Conservation (phyloP, 2,329 filamentous ascomycete genomes). For the Pseudogymnoascus sp. region DNA sequence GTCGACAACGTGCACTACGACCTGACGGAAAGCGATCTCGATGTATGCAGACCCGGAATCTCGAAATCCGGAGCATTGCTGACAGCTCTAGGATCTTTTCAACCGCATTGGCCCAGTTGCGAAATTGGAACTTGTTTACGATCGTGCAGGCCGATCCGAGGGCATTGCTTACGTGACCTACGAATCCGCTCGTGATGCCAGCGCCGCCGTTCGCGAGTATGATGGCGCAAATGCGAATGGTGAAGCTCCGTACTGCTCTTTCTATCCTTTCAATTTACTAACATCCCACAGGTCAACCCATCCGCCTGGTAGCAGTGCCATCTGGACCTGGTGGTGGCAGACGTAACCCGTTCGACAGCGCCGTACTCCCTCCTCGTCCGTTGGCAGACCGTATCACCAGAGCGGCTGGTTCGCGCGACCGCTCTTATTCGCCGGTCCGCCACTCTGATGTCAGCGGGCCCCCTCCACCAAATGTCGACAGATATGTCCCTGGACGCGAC, state of each 20-base stretch:
- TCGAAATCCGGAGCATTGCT: slow-evolving; percentile 12
- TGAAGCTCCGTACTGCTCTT: slow-evolving; percentile 26
- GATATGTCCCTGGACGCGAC: slow-evolving; percentile 30
- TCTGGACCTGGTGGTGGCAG: slow-evolving; percentile 33
- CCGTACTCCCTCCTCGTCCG: slow-evolving; percentile 48
- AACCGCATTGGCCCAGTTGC: slow-evolving; percentile 64
- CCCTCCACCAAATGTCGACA: slow-evolving; percentile 28
- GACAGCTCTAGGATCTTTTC: slow-evolving; percentile 64
- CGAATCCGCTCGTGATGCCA: slow-evolving; percentile 61
- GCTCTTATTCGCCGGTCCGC: slow-evolving; percentile 51
- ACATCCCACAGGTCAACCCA: slow-evolving; percentile 59
- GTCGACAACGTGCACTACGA: slow-evolving; percentile 93
- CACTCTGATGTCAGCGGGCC: slow-evolving; percentile 29
- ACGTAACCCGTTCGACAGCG: slow-evolving; percentile 51
- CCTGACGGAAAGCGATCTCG: slow-evolving; percentile 73
- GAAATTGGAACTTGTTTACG: slow-evolving; percentile 68
- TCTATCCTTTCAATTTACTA: slow-evolving; percentile 7
- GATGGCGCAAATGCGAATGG: slow-evolving; percentile 87
- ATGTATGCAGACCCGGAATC: slow-evolving; percentile 45
- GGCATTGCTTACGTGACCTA: slow-evolving; percentile 82
- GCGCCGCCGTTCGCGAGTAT: slow-evolving; percentile 68
- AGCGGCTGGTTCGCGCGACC: slow-evolving; percentile 46
- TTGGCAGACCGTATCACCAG: slow-evolving; percentile 55
- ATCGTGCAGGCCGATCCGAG: slow-evolving; percentile 81
- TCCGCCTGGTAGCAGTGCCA: slow-evolving; percentile 62